phyloP scores from a whole-genome alignment of 768 basidiomycete genomes.

The Leccinum uliginosum region DNA sequence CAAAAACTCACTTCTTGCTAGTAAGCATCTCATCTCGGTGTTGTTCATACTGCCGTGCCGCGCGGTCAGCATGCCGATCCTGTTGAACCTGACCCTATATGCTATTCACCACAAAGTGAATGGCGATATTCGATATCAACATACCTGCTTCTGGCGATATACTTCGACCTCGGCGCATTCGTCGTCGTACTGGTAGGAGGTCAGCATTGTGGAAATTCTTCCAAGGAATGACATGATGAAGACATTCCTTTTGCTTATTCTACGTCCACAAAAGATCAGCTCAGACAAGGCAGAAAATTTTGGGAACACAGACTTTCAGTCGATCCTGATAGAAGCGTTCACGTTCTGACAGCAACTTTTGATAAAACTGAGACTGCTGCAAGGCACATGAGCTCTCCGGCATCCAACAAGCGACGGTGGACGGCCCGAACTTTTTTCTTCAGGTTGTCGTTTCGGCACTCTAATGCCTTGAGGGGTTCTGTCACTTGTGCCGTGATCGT shows the following conservation, averaged over 20 bases:
- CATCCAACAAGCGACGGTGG: background rate
- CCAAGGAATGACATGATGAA: background rate
- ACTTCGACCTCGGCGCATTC: conserved; percentile 71
- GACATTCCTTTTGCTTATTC: conserved; percentile 31
- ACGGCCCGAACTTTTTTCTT: conserved; percentile 55
- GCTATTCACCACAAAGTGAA: conserved; percentile 4
- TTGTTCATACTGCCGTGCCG: conserved; percentile 69
- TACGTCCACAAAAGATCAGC: conserved; percentile 9
- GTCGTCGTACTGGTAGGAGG: conserved; percentile 61
- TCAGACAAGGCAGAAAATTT: background rate
- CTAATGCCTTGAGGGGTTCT: conserved; percentile 57
- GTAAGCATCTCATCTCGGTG: conserved; percentile 75
- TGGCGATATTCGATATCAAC: background rate
- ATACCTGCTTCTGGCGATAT: conserved; percentile 74
- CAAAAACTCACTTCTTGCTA: conserved; percentile 63
- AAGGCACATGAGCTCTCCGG: conserved; percentile 9
- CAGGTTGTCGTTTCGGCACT: conserved; percentile 57
- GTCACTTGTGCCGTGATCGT: conserved; percentile 53
- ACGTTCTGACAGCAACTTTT: conserved; percentile 65
- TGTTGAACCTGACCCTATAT: conserved; percentile 60
- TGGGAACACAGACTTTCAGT: conserved; percentile 49
- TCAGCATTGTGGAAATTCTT: conserved; percentile 1
- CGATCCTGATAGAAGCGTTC: conserved; percentile 67
- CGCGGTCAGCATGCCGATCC: conserved; percentile 73
- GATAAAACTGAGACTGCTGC: conserved; percentile 67